Evolutionary conservation across 225 moss, liverwort and hornwort genomes (phyloP), one percentile per base, ranked within the genome.

Genomic region (Lunularia cruciata): DNA sequence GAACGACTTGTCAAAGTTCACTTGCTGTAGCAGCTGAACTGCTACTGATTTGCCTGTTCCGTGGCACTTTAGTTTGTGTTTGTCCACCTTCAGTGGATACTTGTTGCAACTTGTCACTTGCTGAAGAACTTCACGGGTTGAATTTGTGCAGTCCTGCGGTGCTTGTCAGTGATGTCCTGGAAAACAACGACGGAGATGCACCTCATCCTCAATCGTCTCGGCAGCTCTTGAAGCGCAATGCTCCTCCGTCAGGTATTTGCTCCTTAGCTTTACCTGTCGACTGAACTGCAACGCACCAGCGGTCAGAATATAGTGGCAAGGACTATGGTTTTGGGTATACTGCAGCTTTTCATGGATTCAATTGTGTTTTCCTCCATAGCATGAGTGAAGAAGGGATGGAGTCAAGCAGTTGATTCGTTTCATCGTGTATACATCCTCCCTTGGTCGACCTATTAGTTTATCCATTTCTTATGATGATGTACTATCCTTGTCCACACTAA

Each of bases 141-240:
- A n/a, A n/a, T n/a, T n/a, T n/a, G n/a, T 59, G 65, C 83, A 95
- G 95, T 70, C 98, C 93, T 71, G 79, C 83, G 63, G 77, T 87
- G 37, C 78, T 98, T 56, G 93, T 98, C 45, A 88, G 91, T 72
- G 86, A 98, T 81, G 74, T 93, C 48, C 76, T 98, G 59, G 84
- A 86, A 65, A 80, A 63, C 72, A 81, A 72, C 47, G 86, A 79
- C 69, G 91, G 83, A 57, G 86, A 83, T 64, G 42, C 72, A 43
- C 86, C 84, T 58, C 79, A 81, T 59, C 72, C 79, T 56, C 75
- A 82, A n/a, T 73, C 84, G 49, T 84, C 77, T 72, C 84, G 83
- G 52, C 95, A 90, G 72, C 84, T 92, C 60, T 47, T 95, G 67
- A 88, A 81, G 73, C 95, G 95, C 62, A 65, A 61, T 66, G 68